Base-by-base conservation (phyloP, 2,329 filamentous ascomycete genomes). In the Ophiostoma novo-ulmi region DNA sequence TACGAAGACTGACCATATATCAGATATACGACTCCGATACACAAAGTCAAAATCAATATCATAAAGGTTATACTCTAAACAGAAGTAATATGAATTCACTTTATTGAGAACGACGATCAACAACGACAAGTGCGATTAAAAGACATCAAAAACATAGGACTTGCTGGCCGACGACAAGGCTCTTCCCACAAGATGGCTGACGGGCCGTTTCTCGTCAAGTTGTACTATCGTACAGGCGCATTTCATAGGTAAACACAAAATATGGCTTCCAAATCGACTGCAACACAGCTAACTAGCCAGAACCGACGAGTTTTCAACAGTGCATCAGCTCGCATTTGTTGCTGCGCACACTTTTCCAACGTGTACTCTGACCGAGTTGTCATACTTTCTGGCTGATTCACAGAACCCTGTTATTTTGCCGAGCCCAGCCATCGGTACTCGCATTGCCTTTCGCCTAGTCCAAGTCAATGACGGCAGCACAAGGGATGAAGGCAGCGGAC, bases 331-430 rank as follows among this genome's bases (percentile, higher is more conserved):
- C 68, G 82, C 89, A 8, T 87, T 91, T 78, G 83, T 97, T 36
- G 86, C 91, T 73, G 89, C 97, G 76, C 94, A 97, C 83, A 94
- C 93, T 71, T 97, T 93, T 91, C 85, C 88, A 71, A 88, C 87
- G 76, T 94, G 91, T 81, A 93, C 91, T 2, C 85, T 98, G 35
- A 84, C 86, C 74, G 93, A 97, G 79, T 88, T 98, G 48, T 89
- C 91, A 31, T 87, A 91, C 71, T 89, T 94, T 70, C 85, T 98
- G 71, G 87, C 88, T 38, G 86, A 87, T 68, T 85, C 90, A 0
- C 83, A 79, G 67, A 68, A 72, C 1, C 81, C 69, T 3, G 69
- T 83, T 1, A 81, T 93, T 26, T 85, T 97, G 2, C 92, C 93
- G 0, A 82, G 85, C 52, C 91, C 91, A 0, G 87, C 89, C 7